Evolutionary conservation across 768 basidiomycete genomes (phyloP).

Genomic region (Tylopilus sp.): DNA sequence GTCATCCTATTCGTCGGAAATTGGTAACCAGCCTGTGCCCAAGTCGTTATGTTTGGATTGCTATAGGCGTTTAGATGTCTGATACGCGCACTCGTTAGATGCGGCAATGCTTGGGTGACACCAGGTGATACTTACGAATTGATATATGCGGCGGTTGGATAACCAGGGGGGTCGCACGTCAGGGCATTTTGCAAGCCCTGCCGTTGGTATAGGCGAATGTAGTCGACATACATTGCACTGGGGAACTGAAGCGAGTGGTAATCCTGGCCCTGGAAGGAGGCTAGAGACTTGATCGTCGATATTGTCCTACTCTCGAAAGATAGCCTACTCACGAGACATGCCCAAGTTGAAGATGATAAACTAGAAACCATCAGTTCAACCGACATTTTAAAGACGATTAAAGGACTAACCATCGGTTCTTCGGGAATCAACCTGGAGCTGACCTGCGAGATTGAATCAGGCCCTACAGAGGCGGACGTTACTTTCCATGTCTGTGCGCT

Average conservation of each 20-base stretch:
- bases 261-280: slow-evolving; percentile 56
- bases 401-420: slow-evolving; percentile 82
- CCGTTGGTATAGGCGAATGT: slow-evolving; percentile 85
- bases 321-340: slow-evolving; percentile 51
- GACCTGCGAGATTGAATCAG: slow-evolving; percentile 58
- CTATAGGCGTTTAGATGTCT: slow-evolving; percentile 55
- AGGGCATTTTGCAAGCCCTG: slow-evolving; percentile 62
- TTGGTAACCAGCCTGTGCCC: slow-evolving; percentile 69
- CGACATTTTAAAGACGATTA: background rate
- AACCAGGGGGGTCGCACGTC: slow-evolving; percentile 74
- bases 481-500: slow-evolving; percentile 70
- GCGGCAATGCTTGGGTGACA: background rate
- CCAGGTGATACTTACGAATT: slow-evolving; percentile 41
- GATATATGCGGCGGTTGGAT: slow-evolving; percentile 83
- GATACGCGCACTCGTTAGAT: slow-evolving; percentile 7
- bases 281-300: slow-evolving; percentile 24
- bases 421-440: slow-evolving; percentile 70
- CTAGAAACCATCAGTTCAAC: slow-evolving; percentile 35
- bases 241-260: slow-evolving; percentile 60
- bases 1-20: slow-evolving; percentile 65
- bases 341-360: slow-evolving; percentile 85
- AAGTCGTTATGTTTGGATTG: slow-evolving; percentile 84
- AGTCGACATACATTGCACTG: slow-evolving; percentile 79
- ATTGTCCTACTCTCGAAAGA: background rate
- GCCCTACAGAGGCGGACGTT: slow-evolving; percentile 59